These are phyloP conservation scores for Venturia pyrina DNA, from an alignment of 2,329 filamentous ascomycete species.

Conservation along the genomic window DNA sequence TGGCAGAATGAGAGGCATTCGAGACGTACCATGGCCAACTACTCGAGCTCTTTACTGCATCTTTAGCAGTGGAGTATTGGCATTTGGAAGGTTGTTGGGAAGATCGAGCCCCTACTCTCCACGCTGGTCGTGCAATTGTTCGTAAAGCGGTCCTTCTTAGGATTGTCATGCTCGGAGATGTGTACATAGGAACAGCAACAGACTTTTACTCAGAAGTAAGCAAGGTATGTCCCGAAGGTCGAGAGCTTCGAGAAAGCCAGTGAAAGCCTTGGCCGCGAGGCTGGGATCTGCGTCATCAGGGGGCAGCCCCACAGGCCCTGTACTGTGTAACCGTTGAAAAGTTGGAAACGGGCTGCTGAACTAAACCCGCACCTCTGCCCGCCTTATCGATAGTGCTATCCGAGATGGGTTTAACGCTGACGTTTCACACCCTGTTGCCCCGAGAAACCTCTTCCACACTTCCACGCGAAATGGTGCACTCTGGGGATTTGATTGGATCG, in stretches of 20 bases:
- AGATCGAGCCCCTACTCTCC: background rate
- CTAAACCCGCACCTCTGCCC: background rate
- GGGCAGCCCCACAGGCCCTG: background rate
- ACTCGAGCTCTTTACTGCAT: conserved; percentile 1
- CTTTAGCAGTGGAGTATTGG: background rate
- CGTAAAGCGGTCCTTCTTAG: background rate
- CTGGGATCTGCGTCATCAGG: background rate
- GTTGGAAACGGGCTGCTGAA: too few relatives aligned
- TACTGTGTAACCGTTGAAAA: background rate
- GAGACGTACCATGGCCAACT: background rate
- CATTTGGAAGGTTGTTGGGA: background rate
- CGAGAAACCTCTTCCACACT: background rate
- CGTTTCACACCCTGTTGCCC: background rate
- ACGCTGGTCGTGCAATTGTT: background rate
- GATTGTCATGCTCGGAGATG: background rate
- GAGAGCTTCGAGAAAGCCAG: background rate
- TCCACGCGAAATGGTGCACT: too few relatives aligned
- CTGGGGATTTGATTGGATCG: too few relatives aligned
- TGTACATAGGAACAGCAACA: background rate
- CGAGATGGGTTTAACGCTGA: background rate
- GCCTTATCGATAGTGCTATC: background rate
- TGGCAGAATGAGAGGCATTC: too few relatives aligned
- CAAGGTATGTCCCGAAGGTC: background rate
- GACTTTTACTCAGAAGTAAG: background rate
- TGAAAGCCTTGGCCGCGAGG: background rate